Conservation (phyloP, 2,329 filamentous ascomycete genomes). For the Talaromyces sp. region DNA sequence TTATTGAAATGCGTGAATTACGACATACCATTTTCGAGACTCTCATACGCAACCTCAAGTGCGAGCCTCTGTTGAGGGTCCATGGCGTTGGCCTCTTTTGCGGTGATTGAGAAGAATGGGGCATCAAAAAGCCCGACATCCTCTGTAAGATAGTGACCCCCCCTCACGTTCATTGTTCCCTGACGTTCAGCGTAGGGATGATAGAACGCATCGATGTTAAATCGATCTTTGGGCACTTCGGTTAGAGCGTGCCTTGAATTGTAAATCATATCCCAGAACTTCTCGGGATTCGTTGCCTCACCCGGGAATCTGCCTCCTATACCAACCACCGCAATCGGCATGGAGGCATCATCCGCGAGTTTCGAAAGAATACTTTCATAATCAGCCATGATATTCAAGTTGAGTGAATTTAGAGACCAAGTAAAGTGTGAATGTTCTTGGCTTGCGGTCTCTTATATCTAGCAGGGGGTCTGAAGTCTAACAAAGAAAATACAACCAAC, state of each 20-base stretch:
- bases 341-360: not conserved
- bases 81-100: conserved; percentile 22
- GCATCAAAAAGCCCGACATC: conserved; percentile 28
- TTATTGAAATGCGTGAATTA: not conserved
- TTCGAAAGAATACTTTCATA: not conserved
- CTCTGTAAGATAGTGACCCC: conserved; percentile 25
- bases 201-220: conserved; percentile 9
- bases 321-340: not conserved
- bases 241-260: not conserved
- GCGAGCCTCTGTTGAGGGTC: conserved; percentile 22
- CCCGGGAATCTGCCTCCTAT: conserved; percentile 13
- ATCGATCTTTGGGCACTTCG: conserved; percentile 2
- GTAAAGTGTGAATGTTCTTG: not conserved
- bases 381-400: not conserved
- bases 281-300: not conserved
- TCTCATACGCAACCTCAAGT: conserved; percentile 25
- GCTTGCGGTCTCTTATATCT: not conserved
- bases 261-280: conserved; percentile 6
- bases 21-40: conserved; percentile 21
- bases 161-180: not conserved
- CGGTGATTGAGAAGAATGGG: conserved; percentile 28
- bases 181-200: not conserved
- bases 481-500: not conserved
- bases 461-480: not conserved
- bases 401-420: not conserved